Percentiles rank a stretch among this genome's conserved stretches.
phyloP scores from a whole-genome alignment of 306 rosid species.

The Begonia peltatifolia region DNA sequence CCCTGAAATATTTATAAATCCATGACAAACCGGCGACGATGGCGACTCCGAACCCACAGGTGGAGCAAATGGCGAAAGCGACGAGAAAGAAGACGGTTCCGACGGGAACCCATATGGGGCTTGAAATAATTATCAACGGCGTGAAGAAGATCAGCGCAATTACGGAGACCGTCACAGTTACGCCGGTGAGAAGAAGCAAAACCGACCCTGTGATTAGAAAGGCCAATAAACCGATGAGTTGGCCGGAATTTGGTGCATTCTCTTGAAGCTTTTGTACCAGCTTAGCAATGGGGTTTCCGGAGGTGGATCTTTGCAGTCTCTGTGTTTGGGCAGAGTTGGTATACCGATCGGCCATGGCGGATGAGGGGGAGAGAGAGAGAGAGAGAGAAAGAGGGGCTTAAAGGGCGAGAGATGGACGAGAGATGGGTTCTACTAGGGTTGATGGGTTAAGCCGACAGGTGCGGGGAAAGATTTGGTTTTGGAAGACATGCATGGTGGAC shows the following conservation, averaged over 20 bases:
- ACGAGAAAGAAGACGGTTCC: slow-evolving; percentile 16
- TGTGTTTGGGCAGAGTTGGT: slow-evolving; percentile 16
- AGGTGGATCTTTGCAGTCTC: slow-evolving; percentile 7
- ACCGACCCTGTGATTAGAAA: slow-evolving; percentile 38
- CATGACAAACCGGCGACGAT: slow-evolving; percentile 33
- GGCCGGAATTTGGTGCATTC: slow-evolving; percentile 40
- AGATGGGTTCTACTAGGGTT: neutral
- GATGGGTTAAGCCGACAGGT: slow-evolving; percentile 10
- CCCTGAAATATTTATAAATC: slow-evolving; percentile 53
- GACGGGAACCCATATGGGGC: slow-evolving; percentile 70
- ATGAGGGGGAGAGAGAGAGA: neutral
- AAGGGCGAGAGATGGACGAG: neutral
- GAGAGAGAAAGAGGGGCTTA: neutral
- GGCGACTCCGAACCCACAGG: slow-evolving; percentile 25
- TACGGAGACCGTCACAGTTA: slow-evolving; percentile 25
- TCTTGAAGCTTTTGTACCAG: slow-evolving; percentile 29
- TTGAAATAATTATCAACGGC: slow-evolving; percentile 40
- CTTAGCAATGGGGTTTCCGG: neutral
- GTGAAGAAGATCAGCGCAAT: slow-evolving; percentile 28
- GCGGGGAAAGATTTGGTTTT: slow-evolving; percentile 3
- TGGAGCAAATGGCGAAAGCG: slow-evolving; percentile 25
- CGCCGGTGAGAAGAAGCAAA: slow-evolving; percentile 42
- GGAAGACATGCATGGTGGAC: slow-evolving; percentile 29
- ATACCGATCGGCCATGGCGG: slow-evolving; percentile 47
- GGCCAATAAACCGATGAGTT: slow-evolving; percentile 33